Evolutionary conservation across 2,329 filamentous ascomycete species (phyloP).

Genomic region (Lasiodiplodia sp.): DNA sequence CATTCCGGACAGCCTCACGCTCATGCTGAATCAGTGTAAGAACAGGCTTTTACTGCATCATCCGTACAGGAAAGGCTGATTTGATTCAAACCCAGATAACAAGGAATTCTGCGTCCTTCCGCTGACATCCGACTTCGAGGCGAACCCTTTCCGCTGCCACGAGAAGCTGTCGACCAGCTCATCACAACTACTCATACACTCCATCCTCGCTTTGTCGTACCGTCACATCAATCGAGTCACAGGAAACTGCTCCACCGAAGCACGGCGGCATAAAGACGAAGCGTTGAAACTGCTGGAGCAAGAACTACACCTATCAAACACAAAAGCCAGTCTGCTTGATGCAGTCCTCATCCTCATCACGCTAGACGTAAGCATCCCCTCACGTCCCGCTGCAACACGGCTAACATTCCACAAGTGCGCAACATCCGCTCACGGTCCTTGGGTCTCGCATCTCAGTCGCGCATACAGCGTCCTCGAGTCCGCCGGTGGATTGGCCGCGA

Average conservation of each 20-base stretch:
- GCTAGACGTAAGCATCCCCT: neutral
- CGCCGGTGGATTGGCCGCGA: neutral
- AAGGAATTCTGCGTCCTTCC: constrained; percentile 1
- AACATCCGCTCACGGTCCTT: constrained; percentile 1
- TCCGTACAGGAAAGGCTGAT: no score
- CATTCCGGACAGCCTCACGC: no score
- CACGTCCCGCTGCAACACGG: neutral
- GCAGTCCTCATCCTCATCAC: neutral
- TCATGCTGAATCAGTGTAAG: no score
- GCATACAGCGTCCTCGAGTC: neutral
- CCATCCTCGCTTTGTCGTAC: neutral
- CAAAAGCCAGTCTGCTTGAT: constrained; percentile 1
- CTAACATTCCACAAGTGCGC: neutral
- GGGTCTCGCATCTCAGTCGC: neutral
- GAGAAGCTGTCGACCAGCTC: neutral
- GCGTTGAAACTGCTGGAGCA: neutral
- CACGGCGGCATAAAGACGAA: neutral
- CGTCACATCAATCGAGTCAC: constrained; percentile 3
- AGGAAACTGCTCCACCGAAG: neutral
- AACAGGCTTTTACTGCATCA: no score
- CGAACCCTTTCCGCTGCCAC: neutral
- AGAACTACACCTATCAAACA: neutral
- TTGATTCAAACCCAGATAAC: neutral
- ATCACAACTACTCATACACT: neutral
- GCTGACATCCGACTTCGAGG: neutral